phyloP scores from a whole-genome alignment of 2,329 filamentous ascomycete genomes.

The Aureobasidium vineae region DNA sequence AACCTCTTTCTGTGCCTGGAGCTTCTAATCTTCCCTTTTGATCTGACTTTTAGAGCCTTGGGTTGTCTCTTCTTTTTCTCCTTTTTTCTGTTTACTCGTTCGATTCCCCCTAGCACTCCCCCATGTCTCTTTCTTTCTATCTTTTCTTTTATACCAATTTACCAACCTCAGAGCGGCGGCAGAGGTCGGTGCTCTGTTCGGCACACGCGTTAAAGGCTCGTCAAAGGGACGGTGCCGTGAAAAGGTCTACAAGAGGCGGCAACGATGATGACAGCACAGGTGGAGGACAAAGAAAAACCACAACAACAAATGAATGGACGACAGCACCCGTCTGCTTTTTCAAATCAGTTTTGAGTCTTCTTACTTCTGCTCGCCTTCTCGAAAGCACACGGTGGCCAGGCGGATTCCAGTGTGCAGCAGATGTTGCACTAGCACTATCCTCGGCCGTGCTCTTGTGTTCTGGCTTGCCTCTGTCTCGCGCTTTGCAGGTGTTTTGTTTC shows the following conservation, averaged over 20 bases:
- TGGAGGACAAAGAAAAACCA: slow-evolving; percentile 17
- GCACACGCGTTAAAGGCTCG: neutral
- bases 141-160: slow-evolving; percentile 24
- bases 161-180: slow-evolving; percentile 15
- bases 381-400: neutral
- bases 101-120: slow-evolving; percentile 26
- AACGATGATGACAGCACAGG: slow-evolving; percentile 17
- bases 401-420: neutral
- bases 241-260: slow-evolving; percentile 22
- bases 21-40: slow-evolving; percentile 27
- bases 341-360: slow-evolving; percentile 1
- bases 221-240: slow-evolving; percentile 4
- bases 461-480: neutral
- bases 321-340: slow-evolving; percentile 19
- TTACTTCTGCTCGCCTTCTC: neutral
- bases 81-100: slow-evolving; percentile 20
- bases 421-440: neutral
- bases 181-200: slow-evolving; percentile 11
- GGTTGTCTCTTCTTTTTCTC: slow-evolving; percentile 19
- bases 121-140: slow-evolving; percentile 11
- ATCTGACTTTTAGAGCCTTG: slow-evolving; percentile 24
- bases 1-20: slow-evolving; percentile 21
- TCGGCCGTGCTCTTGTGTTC: neutral
- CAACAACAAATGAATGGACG: slow-evolving; percentile 24
- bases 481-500: neutral